A percentile compares a stretch with the other conserved stretches of the same genome.
phyloP scores from a whole-genome alignment of 2,329 filamentous ascomycete genomes.

The Arthrobotrys entomopaga region DNA sequence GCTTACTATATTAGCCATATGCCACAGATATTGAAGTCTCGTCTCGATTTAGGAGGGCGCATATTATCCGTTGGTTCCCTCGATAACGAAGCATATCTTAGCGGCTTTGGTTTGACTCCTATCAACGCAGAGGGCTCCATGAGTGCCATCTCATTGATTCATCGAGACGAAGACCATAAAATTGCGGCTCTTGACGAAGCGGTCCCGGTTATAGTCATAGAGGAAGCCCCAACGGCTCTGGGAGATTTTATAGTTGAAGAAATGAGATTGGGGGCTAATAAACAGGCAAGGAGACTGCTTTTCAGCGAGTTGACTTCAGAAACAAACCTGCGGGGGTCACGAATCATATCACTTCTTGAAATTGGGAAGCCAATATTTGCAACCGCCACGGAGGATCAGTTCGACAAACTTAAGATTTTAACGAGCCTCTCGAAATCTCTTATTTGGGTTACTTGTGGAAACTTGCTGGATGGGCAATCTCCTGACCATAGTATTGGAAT shows the following conservation, averaged over 20 bases:
- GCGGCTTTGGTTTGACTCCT: not conserved
- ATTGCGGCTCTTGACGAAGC: not conserved
- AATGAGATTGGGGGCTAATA: not conserved
- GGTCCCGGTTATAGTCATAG: not conserved
- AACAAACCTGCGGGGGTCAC: slow-evolving; percentile 18
- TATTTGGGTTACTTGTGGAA: slow-evolving; percentile 56
- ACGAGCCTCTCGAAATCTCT: slow-evolving; percentile 48
- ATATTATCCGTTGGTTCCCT: too few relatives aligned
- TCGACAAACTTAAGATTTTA: slow-evolving; percentile 40
- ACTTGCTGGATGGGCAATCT: slow-evolving; percentile 34
- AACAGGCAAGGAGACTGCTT: not conserved
- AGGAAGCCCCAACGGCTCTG: not conserved
- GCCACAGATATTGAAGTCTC: too few relatives aligned
- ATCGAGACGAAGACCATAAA: not conserved
- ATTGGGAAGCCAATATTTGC: slow-evolving; percentile 34
- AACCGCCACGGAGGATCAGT: slow-evolving; percentile 33
- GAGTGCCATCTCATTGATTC: not conserved
- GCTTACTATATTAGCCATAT: too few relatives aligned
- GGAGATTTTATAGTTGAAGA: not conserved
- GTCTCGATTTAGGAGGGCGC: too few relatives aligned
- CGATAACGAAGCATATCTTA: not conserved
- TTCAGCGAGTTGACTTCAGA: slow-evolving; percentile 6
- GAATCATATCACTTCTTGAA: slow-evolving; percentile 45
- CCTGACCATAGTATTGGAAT: slow-evolving; percentile 55
- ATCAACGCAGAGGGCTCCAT: not conserved